A percentile compares a stretch with the other conserved stretches of the same genome.
Conservation (phyloP, 2,329 filamentous ascomycete genomes). For the Nemania sp. region DNA sequence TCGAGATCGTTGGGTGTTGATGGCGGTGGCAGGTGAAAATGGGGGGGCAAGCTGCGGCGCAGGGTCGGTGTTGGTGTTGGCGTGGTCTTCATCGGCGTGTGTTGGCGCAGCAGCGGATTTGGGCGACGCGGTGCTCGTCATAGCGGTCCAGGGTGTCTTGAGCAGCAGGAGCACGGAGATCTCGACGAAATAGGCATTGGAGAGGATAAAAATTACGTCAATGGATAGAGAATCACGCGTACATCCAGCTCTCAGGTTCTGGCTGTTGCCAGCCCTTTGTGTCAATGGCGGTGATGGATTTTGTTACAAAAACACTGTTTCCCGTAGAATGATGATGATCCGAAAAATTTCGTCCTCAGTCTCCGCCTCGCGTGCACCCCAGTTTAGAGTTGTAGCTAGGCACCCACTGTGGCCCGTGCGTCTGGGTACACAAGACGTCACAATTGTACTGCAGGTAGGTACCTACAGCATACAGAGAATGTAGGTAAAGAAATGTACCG, state of each 20-base stretch:
- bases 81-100: slow-evolving; percentile 35
- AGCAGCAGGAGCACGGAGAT: slow-evolving; percentile 55
- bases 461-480: too few relatives aligned
- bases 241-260: slow-evolving; percentile 54
- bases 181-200: slow-evolving; percentile 64
- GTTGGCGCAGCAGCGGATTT: slow-evolving; percentile 47
- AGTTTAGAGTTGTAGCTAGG: background rate
- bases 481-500: too few relatives aligned
- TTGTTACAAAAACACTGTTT: slow-evolving; percentile 48
- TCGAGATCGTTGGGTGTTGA: background rate
- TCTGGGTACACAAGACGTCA: too few relatives aligned
- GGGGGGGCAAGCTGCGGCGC: slow-evolving; percentile 1
- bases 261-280: slow-evolving; percentile 58
- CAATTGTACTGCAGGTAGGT: too few relatives aligned
- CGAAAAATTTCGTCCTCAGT: slow-evolving; percentile 42
- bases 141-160: slow-evolving; percentile 52
- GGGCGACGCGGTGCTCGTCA: slow-evolving; percentile 65
- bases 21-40: background rate
- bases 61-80: slow-evolving; percentile 22
- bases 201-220: slow-evolving; percentile 59
- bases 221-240: slow-evolving; percentile 49
- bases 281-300: slow-evolving; percentile 52
- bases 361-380: slow-evolving; percentile 29
- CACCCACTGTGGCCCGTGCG: slow-evolving; percentile 13
- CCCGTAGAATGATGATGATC: slow-evolving; percentile 52